A percentile compares a stretch with the other conserved stretches of the same genome.
Conservation (phyloP, 2,329 filamentous ascomycete species). For the Xylaria sp. region DNA sequence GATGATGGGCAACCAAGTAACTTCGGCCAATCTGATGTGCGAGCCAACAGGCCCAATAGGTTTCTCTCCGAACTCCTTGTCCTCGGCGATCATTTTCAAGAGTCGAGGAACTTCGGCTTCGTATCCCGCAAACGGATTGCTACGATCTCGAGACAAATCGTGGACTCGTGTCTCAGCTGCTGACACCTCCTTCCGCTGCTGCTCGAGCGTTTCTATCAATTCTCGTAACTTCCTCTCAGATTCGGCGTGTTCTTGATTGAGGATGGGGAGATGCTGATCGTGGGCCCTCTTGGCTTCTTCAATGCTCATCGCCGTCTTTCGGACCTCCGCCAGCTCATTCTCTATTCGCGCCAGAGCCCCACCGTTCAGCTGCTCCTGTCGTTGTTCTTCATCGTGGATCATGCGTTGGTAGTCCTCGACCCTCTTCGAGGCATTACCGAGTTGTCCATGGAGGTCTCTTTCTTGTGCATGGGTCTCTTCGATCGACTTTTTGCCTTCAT, state of each 20-base stretch:
- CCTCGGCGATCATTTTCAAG: slow-evolving; percentile 68
- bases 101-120: slow-evolving; percentile 64
- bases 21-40: slow-evolving; percentile 74
- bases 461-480: slow-evolving; percentile 63
- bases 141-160: slow-evolving; percentile 58
- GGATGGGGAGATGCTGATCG: slow-evolving; percentile 25
- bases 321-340: slow-evolving; percentile 61
- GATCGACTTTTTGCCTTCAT: slow-evolving; percentile 57
- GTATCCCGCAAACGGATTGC: slow-evolving; percentile 66
- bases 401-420: slow-evolving; percentile 49
- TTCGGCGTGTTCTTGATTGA: slow-evolving; percentile 35
- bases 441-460: slow-evolving; percentile 62
- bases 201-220: slow-evolving; percentile 36
- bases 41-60: slow-evolving; percentile 85
- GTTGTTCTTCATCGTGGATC: slow-evolving; percentile 59
- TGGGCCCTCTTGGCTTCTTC: slow-evolving; percentile 33
- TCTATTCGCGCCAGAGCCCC: slow-evolving; percentile 67
- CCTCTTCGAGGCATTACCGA: slow-evolving; percentile 56
- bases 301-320: slow-evolving; percentile 51
- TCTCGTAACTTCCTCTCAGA: slow-evolving; percentile 32
- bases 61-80: slow-evolving; percentile 67
- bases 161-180: slow-evolving; percentile 54
- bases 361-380: slow-evolving; percentile 70
- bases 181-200: slow-evolving; percentile 58
- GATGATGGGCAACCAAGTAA: slow-evolving; percentile 80